Conservation (phyloP, 2,329 filamentous ascomycete species). For the Diplodia intermedia region DNA sequence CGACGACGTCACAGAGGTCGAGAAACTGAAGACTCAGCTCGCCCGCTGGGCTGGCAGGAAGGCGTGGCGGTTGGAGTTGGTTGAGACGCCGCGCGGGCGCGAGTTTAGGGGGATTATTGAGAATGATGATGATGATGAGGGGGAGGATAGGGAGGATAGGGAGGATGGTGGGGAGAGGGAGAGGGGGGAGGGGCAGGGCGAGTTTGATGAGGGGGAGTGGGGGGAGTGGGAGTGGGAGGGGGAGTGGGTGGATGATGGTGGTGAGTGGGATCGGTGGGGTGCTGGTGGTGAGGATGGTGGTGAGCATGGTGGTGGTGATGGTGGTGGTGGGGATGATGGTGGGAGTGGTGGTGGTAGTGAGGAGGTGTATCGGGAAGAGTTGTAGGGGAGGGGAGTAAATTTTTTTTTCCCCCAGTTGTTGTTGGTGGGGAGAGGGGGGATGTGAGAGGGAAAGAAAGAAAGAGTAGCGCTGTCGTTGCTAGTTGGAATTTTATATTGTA, state of each 20-base stretch:
- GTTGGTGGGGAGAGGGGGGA: no score
- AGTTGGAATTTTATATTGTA: no score
- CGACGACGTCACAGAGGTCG: conserved; percentile 66
- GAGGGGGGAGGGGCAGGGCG: conserved; percentile 31
- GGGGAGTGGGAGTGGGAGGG: neutral
- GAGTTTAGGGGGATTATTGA: conserved; percentile 76
- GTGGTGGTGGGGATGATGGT: neutral
- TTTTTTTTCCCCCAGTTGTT: neutral
- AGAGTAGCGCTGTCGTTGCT: no score
- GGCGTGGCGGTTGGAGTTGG: conserved; percentile 81
- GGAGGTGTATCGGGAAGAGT: conserved; percentile 7
- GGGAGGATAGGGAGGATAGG: conserved; percentile 34
- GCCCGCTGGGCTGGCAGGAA: conserved; percentile 72
- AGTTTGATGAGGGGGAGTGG: neutral
- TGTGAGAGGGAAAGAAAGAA: no score
- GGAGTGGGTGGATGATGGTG: neutral
- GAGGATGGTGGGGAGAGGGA: conserved; percentile 36
- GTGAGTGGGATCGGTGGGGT: neutral
- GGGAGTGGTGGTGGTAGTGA: neutral
- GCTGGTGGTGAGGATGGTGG: neutral
- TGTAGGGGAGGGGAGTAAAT: neutral
- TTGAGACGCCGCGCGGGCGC: conserved; percentile 70
- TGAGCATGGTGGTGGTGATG: neutral
- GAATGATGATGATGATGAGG: conserved; percentile 57
- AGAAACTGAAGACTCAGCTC: conserved; percentile 72